Conservation (phyloP, 495 filamentous ascomycete species). For the Umbilicaria muhlenbergii region DNA sequence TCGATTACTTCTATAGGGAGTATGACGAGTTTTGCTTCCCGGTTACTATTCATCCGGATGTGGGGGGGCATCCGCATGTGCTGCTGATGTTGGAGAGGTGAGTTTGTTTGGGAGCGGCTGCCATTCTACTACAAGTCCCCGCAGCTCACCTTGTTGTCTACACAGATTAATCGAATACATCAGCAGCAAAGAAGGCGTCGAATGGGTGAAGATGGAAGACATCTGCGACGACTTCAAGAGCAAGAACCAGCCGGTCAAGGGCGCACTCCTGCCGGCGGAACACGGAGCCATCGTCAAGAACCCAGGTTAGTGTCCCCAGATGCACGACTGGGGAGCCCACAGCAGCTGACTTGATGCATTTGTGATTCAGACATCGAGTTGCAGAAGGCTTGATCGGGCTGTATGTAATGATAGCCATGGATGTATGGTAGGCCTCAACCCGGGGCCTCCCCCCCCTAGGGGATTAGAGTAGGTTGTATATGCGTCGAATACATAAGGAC, state of each 20-base stretch:
- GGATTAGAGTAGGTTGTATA: too few relatives aligned
- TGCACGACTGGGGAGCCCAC: neutral
- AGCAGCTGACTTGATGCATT: neutral
- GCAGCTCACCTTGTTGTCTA: neutral
- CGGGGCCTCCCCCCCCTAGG: too few relatives aligned
- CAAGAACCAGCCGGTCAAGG: constrained; percentile 48
- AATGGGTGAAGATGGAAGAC: constrained; percentile 59
- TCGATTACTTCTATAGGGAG: constrained; percentile 54
- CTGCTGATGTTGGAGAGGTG: constrained; percentile 47
- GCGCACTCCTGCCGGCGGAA: constrained; percentile 51
- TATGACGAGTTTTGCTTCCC: constrained; percentile 59
- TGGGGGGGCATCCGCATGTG: constrained; percentile 50
- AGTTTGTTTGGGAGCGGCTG: too few relatives aligned
- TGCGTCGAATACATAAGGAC: too few relatives aligned
- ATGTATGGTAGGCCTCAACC: too few relatives aligned
- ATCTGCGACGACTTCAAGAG: constrained; percentile 55
- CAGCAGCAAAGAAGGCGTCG: constrained; percentile 56
- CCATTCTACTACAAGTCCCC: too few relatives aligned
- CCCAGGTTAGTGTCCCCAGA: constrained; percentile 7
- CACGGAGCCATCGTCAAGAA: constrained; percentile 39
- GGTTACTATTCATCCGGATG: constrained; percentile 56
- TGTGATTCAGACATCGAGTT: constrained; percentile 5
- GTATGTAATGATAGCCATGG: too few relatives aligned
- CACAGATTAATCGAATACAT: constrained; percentile 52
- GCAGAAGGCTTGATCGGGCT: constrained; percentile 6